Evolutionary conservation across 495 filamentous ascomycete genomes (phyloP), one percentile per base, ranked within the genome.

Genomic region (Daldinia vernicosa): DNA sequence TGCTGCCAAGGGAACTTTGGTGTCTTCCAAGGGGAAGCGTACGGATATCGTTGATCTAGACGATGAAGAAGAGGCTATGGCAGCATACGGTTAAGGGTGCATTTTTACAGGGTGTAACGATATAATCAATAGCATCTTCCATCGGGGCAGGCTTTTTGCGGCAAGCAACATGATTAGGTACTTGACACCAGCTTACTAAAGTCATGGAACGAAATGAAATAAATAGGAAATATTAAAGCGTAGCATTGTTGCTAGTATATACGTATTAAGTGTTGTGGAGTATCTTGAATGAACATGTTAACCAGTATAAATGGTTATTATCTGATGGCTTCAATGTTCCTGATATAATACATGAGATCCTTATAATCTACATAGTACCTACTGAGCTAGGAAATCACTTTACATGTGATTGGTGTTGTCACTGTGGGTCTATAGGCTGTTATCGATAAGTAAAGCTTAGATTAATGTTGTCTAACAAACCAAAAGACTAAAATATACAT

Each of bases 11-110:
- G 60, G 56, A 40, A 27, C 63, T 14, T 43, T 66, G 7, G 52
- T 15, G 6, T 12, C 62, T 19, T 54, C 69, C 4, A 61, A 35
- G 37, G 67, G 37, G 39, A 77, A 73, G 50, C 51, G 30, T 14
- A 22, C 22, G 14, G 50, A 57, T 1, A 51, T 69, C 24, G 60
- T 74, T 37, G 69, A 75, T 40, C 19, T 75, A 22, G 79, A 81
- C 1, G 81, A 83, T 1, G 78, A 82, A 45, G 80, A 81, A 50
- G 81, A 79, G 67, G 74, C 71, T 12, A 74, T 81, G 72, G 72
- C 75, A 57, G 76, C 77, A 15, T 82, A 79, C 58, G 80, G 70
- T 37, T 83, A 63, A 75, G 39, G 17, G 24, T 58, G n/a, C 4
- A 35, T 35, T 59, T 17, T 60, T 37, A 47, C 22, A 19, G 24